These are phyloP conservation scores for Rhinocladiella mackenziei DNA, from an alignment of 2,329 filamentous ascomycete genomes.

Conservation along the genomic window DNA sequence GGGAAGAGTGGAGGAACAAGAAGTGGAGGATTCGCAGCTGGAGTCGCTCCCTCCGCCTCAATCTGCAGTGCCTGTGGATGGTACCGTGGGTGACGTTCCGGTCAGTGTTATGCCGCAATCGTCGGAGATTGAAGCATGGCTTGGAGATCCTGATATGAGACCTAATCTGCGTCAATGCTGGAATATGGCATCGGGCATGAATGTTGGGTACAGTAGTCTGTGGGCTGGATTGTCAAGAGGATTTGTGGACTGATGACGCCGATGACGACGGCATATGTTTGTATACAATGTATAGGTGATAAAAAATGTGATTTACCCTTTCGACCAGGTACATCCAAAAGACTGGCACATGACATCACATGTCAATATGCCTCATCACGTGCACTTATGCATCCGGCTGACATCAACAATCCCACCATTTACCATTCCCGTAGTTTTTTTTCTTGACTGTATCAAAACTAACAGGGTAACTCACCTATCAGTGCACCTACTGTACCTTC, in stretches of 20 bases:
- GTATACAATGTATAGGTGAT: too few species aligned
- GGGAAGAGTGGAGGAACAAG: constrained; percentile 2
- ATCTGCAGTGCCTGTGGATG: neutral
- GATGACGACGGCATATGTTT: neutral
- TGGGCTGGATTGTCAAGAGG: constrained; percentile 2
- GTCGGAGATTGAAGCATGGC: constrained; percentile 11
- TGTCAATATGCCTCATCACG: too few species aligned
- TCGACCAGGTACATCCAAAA: too few species aligned
- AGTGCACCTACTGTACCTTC: too few species aligned
- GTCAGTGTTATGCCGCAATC: constrained; percentile 4
- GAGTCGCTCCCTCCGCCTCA: neutral
- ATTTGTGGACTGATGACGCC: too few species aligned
- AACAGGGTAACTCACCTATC: too few species aligned
- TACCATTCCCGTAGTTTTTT: too few species aligned
- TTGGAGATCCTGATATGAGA: constrained; percentile 13
- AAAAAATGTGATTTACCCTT: too few species aligned
- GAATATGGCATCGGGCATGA: constrained; percentile 6
- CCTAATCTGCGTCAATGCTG: constrained; percentile 13
- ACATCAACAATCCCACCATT: too few species aligned
- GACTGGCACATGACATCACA: too few species aligned
- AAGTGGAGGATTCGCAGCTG: constrained; percentile 1
- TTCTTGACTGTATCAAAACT: too few species aligned
- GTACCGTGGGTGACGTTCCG: neutral
- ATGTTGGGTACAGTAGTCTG: constrained; percentile 2
- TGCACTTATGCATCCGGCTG: too few species aligned